These are phyloP conservation scores for Aspergillus wentii DNA, from an alignment of 495 filamentous ascomycete genomes.

Conservation along the genomic window DNA sequence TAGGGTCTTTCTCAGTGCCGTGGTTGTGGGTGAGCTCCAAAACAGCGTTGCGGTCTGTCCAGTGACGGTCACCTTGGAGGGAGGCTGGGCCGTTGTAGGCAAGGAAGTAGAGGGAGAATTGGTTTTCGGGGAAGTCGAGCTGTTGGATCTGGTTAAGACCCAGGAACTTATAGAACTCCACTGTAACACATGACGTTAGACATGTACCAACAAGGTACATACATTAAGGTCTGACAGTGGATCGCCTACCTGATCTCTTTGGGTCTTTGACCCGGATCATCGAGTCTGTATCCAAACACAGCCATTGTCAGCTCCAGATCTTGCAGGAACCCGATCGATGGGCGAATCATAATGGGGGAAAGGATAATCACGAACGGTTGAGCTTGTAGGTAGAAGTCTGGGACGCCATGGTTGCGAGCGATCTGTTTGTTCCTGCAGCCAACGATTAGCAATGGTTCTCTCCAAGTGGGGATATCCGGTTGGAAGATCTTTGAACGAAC, in stretches of 20 bases:
- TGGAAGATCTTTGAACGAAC: constrained; percentile 7
- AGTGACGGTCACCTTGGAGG: constrained; percentile 68
- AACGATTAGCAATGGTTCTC: constrained; percentile 12
- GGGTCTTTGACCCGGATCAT: constrained; percentile 97
- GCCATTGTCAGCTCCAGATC: constrained; percentile 7
- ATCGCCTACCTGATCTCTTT: constrained; percentile 58
- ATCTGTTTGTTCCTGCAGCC: constrained; percentile 20
- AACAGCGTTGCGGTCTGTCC: constrained; percentile 81
- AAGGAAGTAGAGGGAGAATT: constrained; percentile 71
- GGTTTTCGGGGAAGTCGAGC: constrained; percentile 68
- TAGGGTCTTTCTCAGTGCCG: constrained; percentile 82
- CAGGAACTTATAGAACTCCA: constrained; percentile 93
- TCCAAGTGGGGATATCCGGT: constrained; percentile 9
- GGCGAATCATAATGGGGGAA: not conserved
- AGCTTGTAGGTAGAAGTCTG: constrained; percentile 81
- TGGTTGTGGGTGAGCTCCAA: constrained; percentile 97
- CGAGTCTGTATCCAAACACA: constrained; percentile 26
- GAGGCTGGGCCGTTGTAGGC: constrained; percentile 64
- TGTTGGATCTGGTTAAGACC: constrained; percentile 81
- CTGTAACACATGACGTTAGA: constrained; percentile 18
- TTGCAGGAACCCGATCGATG: too few relatives aligned
- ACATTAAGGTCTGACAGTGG: too few relatives aligned
- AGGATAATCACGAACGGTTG: constrained; percentile 57
- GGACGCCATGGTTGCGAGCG: constrained; percentile 65
- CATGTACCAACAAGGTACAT: not conserved